These are phyloP conservation scores for Ceratobasidium sp. DNA, from an alignment of 1,284 basidiomycete species.

Conservation along the genomic window DNA sequence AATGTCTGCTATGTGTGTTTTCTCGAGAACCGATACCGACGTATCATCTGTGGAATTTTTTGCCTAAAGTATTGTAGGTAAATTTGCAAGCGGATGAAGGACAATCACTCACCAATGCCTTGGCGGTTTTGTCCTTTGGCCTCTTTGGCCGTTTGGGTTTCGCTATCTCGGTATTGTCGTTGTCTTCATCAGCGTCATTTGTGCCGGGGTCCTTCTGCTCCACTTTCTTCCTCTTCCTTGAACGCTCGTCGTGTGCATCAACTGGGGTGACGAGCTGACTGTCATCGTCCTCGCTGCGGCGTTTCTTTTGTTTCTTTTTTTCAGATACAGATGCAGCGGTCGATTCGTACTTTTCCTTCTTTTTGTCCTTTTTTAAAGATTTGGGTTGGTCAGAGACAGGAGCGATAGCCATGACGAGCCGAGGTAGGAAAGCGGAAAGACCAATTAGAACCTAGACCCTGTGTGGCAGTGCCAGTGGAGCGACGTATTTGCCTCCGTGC, in stretches of 20 bases:
- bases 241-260: not conserved
- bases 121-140: conserved; percentile 22
- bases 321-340: not conserved
- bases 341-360: not conserved
- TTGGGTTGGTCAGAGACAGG: not conserved
- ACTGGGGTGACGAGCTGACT: too few relatives aligned
- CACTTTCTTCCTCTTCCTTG: conserved; percentile 27
- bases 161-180: not conserved
- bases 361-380: not conserved
- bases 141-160: conserved; percentile 26
- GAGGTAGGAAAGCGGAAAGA: conserved; percentile 15
- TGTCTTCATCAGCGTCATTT: not conserved
- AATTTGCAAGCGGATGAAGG: too few relatives aligned
- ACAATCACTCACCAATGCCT: not conserved
- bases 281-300: not conserved
- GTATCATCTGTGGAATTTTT: not conserved
- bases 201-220: not conserved
- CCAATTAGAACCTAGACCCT: conserved; percentile 22
- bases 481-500: conserved; percentile 18
- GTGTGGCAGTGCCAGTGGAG: conserved; percentile 19
- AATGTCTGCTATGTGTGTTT: conserved; percentile 24
- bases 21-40: conserved; percentile 8
- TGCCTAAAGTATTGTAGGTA: not conserved
- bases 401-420: conserved; percentile 17
- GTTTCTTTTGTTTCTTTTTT: conserved; percentile 12